Percentiles rank a stretch among this genome's conserved stretches.
phyloP scores from a whole-genome alignment of 768 basidiomycete genomes.

The Tylopilus vinaceipallidus region DNA sequence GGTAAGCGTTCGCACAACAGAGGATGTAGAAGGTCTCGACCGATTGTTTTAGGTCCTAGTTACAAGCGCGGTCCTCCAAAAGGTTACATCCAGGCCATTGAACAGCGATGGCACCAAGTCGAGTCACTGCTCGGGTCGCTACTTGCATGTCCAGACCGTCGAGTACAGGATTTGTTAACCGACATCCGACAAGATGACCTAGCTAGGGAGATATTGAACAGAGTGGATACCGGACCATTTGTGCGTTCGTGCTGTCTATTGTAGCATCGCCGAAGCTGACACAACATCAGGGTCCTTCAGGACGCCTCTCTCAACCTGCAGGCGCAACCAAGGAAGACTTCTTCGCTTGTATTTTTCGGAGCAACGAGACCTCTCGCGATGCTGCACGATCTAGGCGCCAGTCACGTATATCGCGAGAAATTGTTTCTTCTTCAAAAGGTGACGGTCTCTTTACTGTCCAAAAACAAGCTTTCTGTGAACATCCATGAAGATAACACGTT shows the following conservation, averaged over 20 bases:
- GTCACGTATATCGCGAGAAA: conserved; percentile 75
- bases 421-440: conserved; percentile 73
- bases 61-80: conserved; percentile 85
- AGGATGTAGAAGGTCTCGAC: neutral
- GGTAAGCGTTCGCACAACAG: conserved; percentile 36
- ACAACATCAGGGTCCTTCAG: conserved; percentile 59
- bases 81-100: conserved; percentile 91
- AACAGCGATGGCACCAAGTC: conserved; percentile 88
- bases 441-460: conserved; percentile 5
- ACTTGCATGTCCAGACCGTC: conserved; percentile 65
- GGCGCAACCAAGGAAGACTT: conserved; percentile 76
- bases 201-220: conserved; percentile 70
- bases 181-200: conserved; percentile 71
- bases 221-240: conserved; percentile 81
- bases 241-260: conserved; percentile 38
- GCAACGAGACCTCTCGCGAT: conserved; percentile 54
- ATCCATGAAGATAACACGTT: conserved; percentile 48
- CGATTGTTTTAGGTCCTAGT: conserved; percentile 54
- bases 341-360: conserved; percentile 68
- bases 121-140: conserved; percentile 86
- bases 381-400: conserved; percentile 64
- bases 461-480: conserved; percentile 5
- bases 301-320: conserved; percentile 56
- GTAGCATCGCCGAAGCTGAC: conserved; percentile 5
- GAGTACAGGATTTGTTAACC: conserved; percentile 58